A percentile compares a stretch with the other conserved stretches of the same genome.
These are phyloP conservation scores for Eutrema heterophyllum DNA, from an alignment of 345 rosid genomes.

Conservation along the genomic window DNA sequence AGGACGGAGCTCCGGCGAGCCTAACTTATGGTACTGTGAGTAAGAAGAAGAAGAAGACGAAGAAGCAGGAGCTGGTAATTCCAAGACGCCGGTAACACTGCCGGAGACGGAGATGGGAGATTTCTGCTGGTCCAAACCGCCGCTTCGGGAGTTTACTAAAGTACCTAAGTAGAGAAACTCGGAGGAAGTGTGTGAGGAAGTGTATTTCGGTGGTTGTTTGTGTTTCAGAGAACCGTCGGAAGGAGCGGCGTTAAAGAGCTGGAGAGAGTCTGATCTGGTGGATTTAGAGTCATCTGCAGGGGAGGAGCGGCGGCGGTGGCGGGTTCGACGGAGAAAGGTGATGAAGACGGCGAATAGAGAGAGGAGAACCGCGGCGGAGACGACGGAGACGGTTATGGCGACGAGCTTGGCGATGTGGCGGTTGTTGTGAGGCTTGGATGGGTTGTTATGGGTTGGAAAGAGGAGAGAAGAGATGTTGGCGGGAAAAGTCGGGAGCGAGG, in stretches of 20 bases:
- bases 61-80: constrained; percentile 19
- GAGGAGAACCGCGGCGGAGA: constrained; percentile 48
- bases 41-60: constrained; percentile 33
- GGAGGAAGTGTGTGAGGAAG: constrained; percentile 47
- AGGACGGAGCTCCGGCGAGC: constrained; percentile 90
- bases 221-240: constrained; percentile 42
- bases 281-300: constrained; percentile 37
- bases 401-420: constrained; percentile 34
- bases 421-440: constrained; percentile 25
- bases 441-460: constrained; percentile 43
- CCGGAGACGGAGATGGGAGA: constrained; percentile 30
- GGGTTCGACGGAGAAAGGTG: constrained; percentile 43
- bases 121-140: constrained; percentile 34
- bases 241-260: constrained; percentile 63
- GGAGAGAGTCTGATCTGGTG: constrained; percentile 48
- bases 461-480: constrained; percentile 86
- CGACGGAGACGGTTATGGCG: constrained; percentile 49
- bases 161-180: constrained; percentile 93
- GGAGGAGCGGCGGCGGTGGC: constrained; percentile 23
- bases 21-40: constrained; percentile 51
- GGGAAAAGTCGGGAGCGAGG: constrained; percentile 65
- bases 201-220: constrained; percentile 32
- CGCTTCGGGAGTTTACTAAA: constrained; percentile 43
- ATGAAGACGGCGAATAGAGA: constrained; percentile 37
- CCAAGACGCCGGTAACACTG: constrained; percentile 43